A percentile compares a stretch with the other conserved stretches of the same genome.
These are phyloP conservation scores for Mucor irregularis DNA, from an alignment of 371 early-diverging fungal genomes.

Conservation along the genomic window DNA sequence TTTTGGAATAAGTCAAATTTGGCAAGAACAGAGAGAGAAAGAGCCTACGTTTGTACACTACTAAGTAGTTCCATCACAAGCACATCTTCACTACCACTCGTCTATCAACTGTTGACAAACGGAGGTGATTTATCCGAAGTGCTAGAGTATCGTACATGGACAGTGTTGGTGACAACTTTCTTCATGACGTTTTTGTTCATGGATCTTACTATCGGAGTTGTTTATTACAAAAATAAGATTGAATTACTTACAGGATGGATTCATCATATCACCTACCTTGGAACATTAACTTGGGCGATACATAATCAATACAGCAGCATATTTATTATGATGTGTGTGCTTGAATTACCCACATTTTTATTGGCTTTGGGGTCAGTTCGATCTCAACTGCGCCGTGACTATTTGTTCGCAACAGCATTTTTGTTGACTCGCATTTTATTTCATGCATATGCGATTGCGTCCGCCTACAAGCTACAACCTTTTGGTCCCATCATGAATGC, in stretches of 20 bases:
- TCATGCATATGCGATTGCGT: constrained; percentile 38
- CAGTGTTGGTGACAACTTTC: constrained; percentile 30
- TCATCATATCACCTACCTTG: constrained; percentile 53
- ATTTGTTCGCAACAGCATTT: constrained; percentile 44
- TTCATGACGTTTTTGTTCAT: constrained; percentile 46
- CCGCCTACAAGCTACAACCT: constrained; percentile 13
- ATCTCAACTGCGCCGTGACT: constrained; percentile 31
- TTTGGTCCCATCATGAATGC: constrained; percentile 18
- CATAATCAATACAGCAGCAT: constrained; percentile 16
- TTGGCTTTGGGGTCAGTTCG: constrained; percentile 42
- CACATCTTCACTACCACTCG: constrained; percentile 30
- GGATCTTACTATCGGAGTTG: constrained; percentile 47
- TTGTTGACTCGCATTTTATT: constrained; percentile 38
- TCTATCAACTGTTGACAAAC: constrained; percentile 12
- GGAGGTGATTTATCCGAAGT: constrained; percentile 17
- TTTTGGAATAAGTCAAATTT: constrained; percentile 12
- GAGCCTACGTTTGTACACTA: constrained; percentile 37
- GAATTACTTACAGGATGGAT: constrained; percentile 57
- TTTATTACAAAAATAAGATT: constrained; percentile 49
- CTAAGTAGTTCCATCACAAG: constrained; percentile 37
- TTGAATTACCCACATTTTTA: constrained; percentile 44
- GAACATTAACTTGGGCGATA: constrained; percentile 31
- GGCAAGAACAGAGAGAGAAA: constrained; percentile 29
- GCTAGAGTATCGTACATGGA: constrained; percentile 27
- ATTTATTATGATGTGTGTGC: constrained; percentile 39